Evolutionary conservation across 805 yeast genomes (phyloP).

Genomic region (Candida dendrica): DNA sequence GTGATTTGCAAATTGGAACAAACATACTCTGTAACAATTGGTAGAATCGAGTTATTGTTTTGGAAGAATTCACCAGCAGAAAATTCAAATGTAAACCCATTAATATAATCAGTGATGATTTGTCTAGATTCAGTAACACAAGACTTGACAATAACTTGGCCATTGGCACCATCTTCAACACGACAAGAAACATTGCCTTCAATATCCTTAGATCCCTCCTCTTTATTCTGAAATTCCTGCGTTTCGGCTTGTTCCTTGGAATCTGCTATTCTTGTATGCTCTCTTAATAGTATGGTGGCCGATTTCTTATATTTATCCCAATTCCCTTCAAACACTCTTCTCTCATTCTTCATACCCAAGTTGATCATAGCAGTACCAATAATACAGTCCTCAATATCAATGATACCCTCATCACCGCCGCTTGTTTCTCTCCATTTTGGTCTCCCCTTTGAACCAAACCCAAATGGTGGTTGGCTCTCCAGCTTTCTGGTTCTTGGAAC

Average conservation of each 20-base stretch:
- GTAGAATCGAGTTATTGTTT: constrained; percentile 87
- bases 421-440: constrained; percentile 53
- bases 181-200: constrained; percentile 29
- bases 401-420: constrained; percentile 57
- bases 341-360: constrained; percentile 63
- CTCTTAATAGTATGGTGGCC: constrained; percentile 81
- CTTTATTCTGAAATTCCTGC: constrained; percentile 25
- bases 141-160: constrained; percentile 42
- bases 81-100: constrained; percentile 75
- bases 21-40: constrained; percentile 76
- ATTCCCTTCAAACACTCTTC: constrained; percentile 43
- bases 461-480: constrained; percentile 59
- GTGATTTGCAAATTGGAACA: constrained; percentile 54
- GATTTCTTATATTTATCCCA: constrained; percentile 56
- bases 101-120: constrained; percentile 69
- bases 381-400: constrained; percentile 91
- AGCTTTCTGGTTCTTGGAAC: constrained; percentile 49
- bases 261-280: constrained; percentile 44
- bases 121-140: constrained; percentile 77
- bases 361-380: constrained; percentile 82
- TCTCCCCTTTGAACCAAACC: constrained; percentile 83
- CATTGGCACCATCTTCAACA: constrained; percentile 23
- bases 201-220: constrained; percentile 39
- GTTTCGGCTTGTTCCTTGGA: constrained; percentile 14
- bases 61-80: constrained; percentile 96